Base-by-base conservation (phyloP, 2,329 filamentous ascomycete species). In the Xylariaceae sp. region DNA sequence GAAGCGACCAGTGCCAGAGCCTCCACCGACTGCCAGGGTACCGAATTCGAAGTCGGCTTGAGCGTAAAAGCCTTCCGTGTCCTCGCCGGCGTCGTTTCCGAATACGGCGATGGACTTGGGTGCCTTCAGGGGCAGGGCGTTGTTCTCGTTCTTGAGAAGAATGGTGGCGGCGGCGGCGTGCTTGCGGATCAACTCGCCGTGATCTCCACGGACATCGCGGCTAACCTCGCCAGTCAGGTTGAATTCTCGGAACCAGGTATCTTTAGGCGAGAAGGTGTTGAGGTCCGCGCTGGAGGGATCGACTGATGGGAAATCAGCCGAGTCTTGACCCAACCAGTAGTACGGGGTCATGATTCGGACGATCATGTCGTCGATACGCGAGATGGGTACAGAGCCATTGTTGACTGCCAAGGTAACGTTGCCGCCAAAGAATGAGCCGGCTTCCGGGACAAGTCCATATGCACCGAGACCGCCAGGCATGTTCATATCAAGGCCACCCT, bases 101-200 rank as follows among this genome's bases (percentile, higher is more conserved):
- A 80, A 63, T 68, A 76, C 51, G 60, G 74, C 66, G 73, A 81
- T 62, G 64, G 69, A 61, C 71, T 81, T 61, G 79, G 71, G 71
- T 3, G 64, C 64, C 54, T 73, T 73, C 29, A 80, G 66, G 0
- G 85, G 85, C 6, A 89, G 68, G 1, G 72, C 71, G 28, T 72
- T 73, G 47, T 72, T 72, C 22, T 66, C 66, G 64, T 90, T 90
- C 72, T 90, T 91, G 46, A 91, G 68, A 2, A 91, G 72, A 13
- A 89, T 78, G 11, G 78, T 83, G 16, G 83, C 83, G 43, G 61
- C 64, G 12, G 64, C 60, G 13, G 60, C 72, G 50, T 81, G 74
- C 71, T 76, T 77, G 37, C 77, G 69, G 50, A 78, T 69, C 4
- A 82, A 58, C 1, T 69, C 59, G 4, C 69, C 78, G 26, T 81